A percentile compares a stretch with the other conserved stretches of the same genome.
phyloP scores from a whole-genome alignment of 2,329 filamentous ascomycete genomes.

The Stachybotrys elegans region DNA sequence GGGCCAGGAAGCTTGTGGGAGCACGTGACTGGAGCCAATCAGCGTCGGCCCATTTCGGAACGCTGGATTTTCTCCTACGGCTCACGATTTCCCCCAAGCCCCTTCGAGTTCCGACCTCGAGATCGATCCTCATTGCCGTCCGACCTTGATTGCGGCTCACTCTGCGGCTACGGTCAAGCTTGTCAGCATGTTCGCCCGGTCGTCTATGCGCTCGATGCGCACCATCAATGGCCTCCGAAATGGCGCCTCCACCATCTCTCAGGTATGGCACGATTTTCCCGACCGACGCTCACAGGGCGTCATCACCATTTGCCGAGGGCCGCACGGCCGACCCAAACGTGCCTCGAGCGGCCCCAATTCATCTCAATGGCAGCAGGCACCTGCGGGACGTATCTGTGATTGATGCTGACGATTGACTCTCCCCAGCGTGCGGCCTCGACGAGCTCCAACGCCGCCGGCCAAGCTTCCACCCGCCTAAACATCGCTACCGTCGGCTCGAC shows the following conservation, averaged over 20 bases:
- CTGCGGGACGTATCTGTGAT: constrained; percentile 12
- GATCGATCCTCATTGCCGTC: constrained; percentile 31
- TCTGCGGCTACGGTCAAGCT: constrained; percentile 32
- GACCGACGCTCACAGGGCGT: constrained; percentile 11
- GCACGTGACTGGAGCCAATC: constrained; percentile 35
- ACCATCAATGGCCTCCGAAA: constrained; percentile 73
- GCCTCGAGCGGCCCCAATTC: constrained; percentile 14
- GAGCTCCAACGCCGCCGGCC: constrained; percentile 66
- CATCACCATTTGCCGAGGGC: constrained; percentile 27
- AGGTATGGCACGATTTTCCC: constrained; percentile 61
- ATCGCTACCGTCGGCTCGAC: constrained; percentile 83
- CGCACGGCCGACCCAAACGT: constrained; percentile 12
- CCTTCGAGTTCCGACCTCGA: constrained; percentile 33
- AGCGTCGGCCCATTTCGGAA: constrained; percentile 38
- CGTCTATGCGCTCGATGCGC: constrained; percentile 84
- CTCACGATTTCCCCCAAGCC: constrained; percentile 32
- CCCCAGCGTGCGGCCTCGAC: constrained; percentile 63
- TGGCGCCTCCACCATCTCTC: constrained; percentile 65
- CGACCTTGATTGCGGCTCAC: constrained; percentile 28
- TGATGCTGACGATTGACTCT: constrained; percentile 32
- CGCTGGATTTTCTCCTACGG: constrained; percentile 36
- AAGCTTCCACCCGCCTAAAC: constrained; percentile 72
- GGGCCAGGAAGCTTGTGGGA: background rate
- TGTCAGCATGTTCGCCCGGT: constrained; percentile 86
- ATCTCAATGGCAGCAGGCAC: constrained; percentile 23